These are phyloP conservation scores for Elongisporangium prolatum DNA, from an alignment of 352 stramenopile species.

Conservation along the genomic window DNA sequence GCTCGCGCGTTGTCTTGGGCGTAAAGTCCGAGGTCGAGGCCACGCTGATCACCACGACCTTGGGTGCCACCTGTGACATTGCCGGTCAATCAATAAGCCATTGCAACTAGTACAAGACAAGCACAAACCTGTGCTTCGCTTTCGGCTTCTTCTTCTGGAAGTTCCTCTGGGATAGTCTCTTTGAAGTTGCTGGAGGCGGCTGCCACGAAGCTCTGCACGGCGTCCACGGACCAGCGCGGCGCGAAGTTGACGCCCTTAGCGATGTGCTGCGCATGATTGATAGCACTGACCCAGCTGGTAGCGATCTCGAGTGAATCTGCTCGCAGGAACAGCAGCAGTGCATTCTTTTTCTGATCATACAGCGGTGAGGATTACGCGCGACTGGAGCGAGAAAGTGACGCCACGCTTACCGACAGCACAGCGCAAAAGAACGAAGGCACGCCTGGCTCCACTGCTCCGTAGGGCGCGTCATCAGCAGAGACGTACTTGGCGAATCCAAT, in stretches of 20 bases:
- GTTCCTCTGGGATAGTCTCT: slow-evolving; percentile 18
- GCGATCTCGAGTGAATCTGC: slow-evolving; percentile 69
- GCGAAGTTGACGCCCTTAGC: slow-evolving; percentile 62
- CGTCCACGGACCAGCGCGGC: slow-evolving; percentile 60
- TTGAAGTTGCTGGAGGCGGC: slow-evolving; percentile 50
- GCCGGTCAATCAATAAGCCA: background rate
- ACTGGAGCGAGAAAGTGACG: background rate
- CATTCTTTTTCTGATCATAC: slow-evolving; percentile 57
- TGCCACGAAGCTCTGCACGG: slow-evolving; percentile 71
- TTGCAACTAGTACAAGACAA: background rate
- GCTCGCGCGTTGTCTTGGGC: slow-evolving; percentile 26
- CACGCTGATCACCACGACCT: slow-evolving; percentile 61
- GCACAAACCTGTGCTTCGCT: background rate
- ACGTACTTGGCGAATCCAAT: slow-evolving; percentile 78
- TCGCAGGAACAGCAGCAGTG: slow-evolving; percentile 73
- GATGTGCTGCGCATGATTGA: slow-evolving; percentile 75
- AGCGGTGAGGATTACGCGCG: slow-evolving; percentile 2
- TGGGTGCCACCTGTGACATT: slow-evolving; percentile 20
- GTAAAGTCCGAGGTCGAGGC: slow-evolving; percentile 23
- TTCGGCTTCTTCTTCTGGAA: slow-evolving; percentile 12
- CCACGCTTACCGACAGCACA: slow-evolving; percentile 56
- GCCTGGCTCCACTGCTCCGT: slow-evolving; percentile 59
- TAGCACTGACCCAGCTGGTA: slow-evolving; percentile 67
- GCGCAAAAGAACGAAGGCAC: slow-evolving; percentile 57
- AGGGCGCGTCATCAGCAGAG: slow-evolving; percentile 65